phyloP scores from a whole-genome alignment of 1,139 yeast species.

The Debaryomyces psychrophilus region DNA sequence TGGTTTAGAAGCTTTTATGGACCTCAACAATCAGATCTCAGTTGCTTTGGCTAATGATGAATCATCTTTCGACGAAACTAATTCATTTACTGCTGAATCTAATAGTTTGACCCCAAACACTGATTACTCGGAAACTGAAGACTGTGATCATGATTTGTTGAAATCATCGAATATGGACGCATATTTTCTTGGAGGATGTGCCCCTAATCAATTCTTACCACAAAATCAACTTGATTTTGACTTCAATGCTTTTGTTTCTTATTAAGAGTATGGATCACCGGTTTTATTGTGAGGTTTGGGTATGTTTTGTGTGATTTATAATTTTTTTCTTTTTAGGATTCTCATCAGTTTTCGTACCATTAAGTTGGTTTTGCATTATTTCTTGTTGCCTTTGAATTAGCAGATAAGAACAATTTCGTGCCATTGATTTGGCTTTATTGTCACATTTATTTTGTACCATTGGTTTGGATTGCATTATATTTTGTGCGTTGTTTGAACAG shows the following conservation, averaged over 20 bases:
- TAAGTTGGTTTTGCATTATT: not conserved
- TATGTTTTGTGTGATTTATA: not conserved
- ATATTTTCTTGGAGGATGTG: constrained; percentile 20
- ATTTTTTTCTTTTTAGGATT: not conserved
- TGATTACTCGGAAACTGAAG: constrained; percentile 27
- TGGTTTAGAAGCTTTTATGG: constrained; percentile 38
- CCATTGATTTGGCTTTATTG: not conserved
- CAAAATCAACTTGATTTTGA: constrained; percentile 36
- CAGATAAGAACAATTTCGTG: not conserved
- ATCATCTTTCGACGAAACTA: constrained; percentile 2
- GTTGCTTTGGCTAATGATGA: constrained; percentile 16
- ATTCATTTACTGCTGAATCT: constrained; percentile 4
- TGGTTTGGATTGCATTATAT: constrained; percentile 1
- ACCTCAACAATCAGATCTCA: constrained; percentile 33
- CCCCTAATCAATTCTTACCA: constrained; percentile 28
- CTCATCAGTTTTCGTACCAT: not conserved
- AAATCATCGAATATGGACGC: constrained; percentile 21
- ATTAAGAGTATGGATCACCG: constrained; percentile 15
- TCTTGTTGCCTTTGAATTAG: no score
- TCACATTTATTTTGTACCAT: constrained; percentile 1
- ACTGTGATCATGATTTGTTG: constrained; percentile 17
- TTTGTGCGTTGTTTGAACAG: not conserved
- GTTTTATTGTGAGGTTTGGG: not conserved
- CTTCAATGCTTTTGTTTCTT: constrained; percentile 34
- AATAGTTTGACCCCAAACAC: constrained; percentile 27